These are phyloP conservation scores for Quillaja saponaria DNA, from an alignment of 306 rosid species.

Conservation along the genomic window DNA sequence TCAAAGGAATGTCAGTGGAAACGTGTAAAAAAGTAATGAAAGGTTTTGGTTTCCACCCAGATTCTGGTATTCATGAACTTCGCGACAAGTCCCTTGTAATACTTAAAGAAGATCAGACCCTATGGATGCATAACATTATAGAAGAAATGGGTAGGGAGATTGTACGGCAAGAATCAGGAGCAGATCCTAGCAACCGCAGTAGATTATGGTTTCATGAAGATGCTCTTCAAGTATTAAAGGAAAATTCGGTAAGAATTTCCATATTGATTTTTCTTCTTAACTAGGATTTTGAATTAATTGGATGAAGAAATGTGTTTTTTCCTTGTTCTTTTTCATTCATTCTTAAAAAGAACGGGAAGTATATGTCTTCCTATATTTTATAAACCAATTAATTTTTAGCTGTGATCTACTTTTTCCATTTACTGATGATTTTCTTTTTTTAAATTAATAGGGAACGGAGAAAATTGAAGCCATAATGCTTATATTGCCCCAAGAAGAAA, in stretches of 20 bases:
- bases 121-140: slow-evolving; percentile 50
- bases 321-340: too few relatives aligned
- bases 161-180: slow-evolving; percentile 38
- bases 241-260: background rate
- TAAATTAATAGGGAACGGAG: slow-evolving; percentile 29
- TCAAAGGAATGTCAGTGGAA: slow-evolving; percentile 22
- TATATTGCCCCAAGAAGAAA: slow-evolving; percentile 34
- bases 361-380: too few relatives aligned
- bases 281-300: too few relatives aligned
- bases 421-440: background rate
- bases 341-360: too few relatives aligned
- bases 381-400: too few relatives aligned
- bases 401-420: background rate
- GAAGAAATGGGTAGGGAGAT: slow-evolving; percentile 50
- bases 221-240: slow-evolving; percentile 30
- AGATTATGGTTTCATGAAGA: slow-evolving; percentile 47
- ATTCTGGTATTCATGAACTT: slow-evolving; percentile 36
- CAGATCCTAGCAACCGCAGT: slow-evolving; percentile 39
- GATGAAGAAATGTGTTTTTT: too few relatives aligned
- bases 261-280: too few relatives aligned
- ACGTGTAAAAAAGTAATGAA: slow-evolving; percentile 32
- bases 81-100: slow-evolving; percentile 40
- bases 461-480: slow-evolving; percentile 45
- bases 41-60: slow-evolving; percentile 32
- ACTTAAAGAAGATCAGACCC: slow-evolving; percentile 22